Base-by-base conservation (phyloP, 2,329 filamentous ascomycete genomes). In the Penicillium sp. region DNA sequence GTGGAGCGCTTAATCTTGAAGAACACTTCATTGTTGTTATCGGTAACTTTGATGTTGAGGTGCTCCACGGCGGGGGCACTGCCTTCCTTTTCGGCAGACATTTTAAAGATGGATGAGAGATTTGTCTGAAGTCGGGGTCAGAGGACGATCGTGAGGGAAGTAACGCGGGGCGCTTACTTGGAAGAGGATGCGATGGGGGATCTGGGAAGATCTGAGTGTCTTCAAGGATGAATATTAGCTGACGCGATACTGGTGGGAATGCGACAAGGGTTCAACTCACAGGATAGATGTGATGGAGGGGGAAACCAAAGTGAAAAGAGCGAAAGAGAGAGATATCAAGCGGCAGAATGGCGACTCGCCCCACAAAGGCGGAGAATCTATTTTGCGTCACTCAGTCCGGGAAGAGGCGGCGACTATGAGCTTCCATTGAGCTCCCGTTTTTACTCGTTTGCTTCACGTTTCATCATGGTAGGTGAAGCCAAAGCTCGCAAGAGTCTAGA, bases 1-100 rank as follows among this genome's bases (percentile, higher is more conserved):
- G 94, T 99, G 20, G 88, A 91, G 33, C 92, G 85, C 86, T 99
- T 99, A 79, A 99, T 99, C 81, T 99, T 99, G 81, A 99, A 99
- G 75, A 97, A 99, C 65, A 99, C 92, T 72, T 99, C 94, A 72
- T 99, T 99, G 79, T 96, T 96, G 78, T 95, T 96, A 66, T 99
- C 94, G 0, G 94, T 97, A 13, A 99, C 94, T 74, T 99, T 99
- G 78, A 99, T 97, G 77, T 99, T 99, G 5, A 99, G 80, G 74
- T 99, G 94, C 76, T 97, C 92, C 27, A 78, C 78, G 50, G 78
- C 76, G 22, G 78, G 69, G 5, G 60, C 54, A 2, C 44, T 45
- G 10, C 46, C 48, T 46, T 59, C 59, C 18, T 59, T 51, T 27
- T 61, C 61, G 11, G 55, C 56, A 13, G 59, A 58, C 59, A 63